A percentile compares a stretch with the other conserved stretches of the same genome.
These are phyloP conservation scores for Tolypocladium tundrense DNA, from an alignment of 2,329 filamentous ascomycete genomes.

Conservation along the genomic window DNA sequence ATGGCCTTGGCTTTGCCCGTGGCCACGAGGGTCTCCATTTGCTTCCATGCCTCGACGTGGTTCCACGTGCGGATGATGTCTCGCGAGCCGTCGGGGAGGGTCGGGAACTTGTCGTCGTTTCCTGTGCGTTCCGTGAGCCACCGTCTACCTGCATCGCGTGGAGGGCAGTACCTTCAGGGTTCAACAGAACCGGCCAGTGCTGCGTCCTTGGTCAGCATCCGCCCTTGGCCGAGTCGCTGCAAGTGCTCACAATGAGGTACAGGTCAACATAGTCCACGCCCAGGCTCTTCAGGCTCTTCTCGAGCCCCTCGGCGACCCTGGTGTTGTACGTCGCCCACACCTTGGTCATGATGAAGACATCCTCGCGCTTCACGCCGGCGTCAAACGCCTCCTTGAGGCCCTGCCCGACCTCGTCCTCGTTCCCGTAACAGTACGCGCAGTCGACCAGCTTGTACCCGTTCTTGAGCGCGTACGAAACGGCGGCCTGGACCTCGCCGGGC, in stretches of 20 bases:
- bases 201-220: slow-evolving; percentile 8
- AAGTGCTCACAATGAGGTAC: slow-evolving; percentile 49
- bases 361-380: slow-evolving; percentile 61
- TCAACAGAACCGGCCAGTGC: slow-evolving; percentile 78
- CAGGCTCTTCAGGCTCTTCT: slow-evolving; percentile 62
- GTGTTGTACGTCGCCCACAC: slow-evolving; percentile 74
- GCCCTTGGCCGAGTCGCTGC: too few species aligned
- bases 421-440: slow-evolving; percentile 66
- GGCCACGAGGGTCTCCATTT: slow-evolving; percentile 56
- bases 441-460: slow-evolving; percentile 53
- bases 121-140: slow-evolving; percentile 23
- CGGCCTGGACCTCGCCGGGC: slow-evolving; percentile 45
- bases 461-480: slow-evolving; percentile 49
- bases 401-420: slow-evolving; percentile 74
- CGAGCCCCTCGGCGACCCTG: slow-evolving; percentile 56
- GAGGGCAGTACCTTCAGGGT: slow-evolving; percentile 52
- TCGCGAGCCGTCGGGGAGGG: slow-evolving; percentile 59
- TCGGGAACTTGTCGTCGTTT: slow-evolving; percentile 66
- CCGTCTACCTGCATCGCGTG: background rate
- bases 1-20: slow-evolving; percentile 47
- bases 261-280: slow-evolving; percentile 76
- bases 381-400: slow-evolving; percentile 65
- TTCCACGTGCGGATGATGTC: slow-evolving; percentile 61
- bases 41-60: slow-evolving; percentile 69
- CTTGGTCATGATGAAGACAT: slow-evolving; percentile 79